phyloP scores from a whole-genome alignment of 202 grass and related monocot species.

The Dendrocalamus latiflorus region DNA sequence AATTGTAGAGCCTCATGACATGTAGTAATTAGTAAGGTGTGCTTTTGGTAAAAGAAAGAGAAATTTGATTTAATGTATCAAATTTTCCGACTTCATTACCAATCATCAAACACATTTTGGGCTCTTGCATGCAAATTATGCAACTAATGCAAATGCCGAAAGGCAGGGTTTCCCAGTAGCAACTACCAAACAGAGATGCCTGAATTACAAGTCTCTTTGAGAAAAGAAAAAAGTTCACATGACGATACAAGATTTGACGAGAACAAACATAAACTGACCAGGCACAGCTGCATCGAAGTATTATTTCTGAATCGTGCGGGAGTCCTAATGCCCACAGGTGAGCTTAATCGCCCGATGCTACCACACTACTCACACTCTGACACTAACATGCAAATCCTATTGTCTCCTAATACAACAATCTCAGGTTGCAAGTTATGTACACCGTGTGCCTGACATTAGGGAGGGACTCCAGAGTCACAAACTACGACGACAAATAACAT shows the following conservation, averaged over 20 bases:
- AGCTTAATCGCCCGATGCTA: constrained; percentile 27
- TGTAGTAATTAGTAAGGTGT: no score
- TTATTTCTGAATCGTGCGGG: constrained; percentile 8
- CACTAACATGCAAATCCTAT: constrained; percentile 29
- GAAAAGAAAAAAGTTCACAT: neutral
- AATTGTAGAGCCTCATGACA: no score
- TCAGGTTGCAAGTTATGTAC: constrained; percentile 49
- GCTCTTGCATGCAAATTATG: neutral
- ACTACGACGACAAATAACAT: constrained; percentile 25
- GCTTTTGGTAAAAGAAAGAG: no score
- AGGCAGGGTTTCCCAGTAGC: neutral
- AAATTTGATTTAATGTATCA: no score
- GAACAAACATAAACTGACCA: neutral
- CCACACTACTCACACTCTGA: constrained; percentile 16
- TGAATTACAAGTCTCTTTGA: neutral
- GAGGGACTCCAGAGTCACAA: neutral
- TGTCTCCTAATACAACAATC: constrained; percentile 46
- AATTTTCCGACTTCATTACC: neutral
- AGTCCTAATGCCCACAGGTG: constrained; percentile 18
- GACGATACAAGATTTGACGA: constrained; percentile 10
- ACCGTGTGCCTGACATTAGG: constrained; percentile 31
- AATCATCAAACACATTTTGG: neutral
- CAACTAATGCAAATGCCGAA: neutral
- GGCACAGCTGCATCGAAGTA: constrained; percentile 1
- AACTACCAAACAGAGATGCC: constrained; percentile 8